These are phyloP conservation scores for Alternaria infectoria DNA, from an alignment of 2,329 filamentous ascomycete genomes.

Conservation along the genomic window DNA sequence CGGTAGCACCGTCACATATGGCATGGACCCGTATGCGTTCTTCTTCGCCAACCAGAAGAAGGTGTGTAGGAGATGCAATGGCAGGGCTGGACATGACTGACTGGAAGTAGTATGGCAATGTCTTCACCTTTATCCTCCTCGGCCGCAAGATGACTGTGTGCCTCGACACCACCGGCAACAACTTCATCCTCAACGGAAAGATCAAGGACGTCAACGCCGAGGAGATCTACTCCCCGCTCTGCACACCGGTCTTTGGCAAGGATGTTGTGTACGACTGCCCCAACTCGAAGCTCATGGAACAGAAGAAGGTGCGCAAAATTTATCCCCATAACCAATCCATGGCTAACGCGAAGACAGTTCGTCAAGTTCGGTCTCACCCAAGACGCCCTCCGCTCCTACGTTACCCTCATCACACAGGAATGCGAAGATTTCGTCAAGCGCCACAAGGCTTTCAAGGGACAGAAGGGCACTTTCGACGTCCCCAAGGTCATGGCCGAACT, in stretches of 20 bases:
- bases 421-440: slow-evolving; percentile 75
- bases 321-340: background rate
- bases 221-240: slow-evolving; percentile 83
- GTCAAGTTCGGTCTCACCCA: slow-evolving; percentile 82
- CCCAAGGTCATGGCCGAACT: slow-evolving; percentile 80
- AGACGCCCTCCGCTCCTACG: slow-evolving; percentile 76
- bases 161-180: slow-evolving; percentile 81
- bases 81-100: slow-evolving; percentile 26
- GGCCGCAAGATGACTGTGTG: slow-evolving; percentile 90
- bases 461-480: slow-evolving; percentile 73
- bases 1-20: slow-evolving; percentile 91
- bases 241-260: slow-evolving; percentile 75
- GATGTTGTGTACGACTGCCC: slow-evolving; percentile 92
- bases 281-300: slow-evolving; percentile 92
- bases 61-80: slow-evolving; percentile 55
- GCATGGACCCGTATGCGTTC: slow-evolving; percentile 91
- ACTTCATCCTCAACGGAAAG: slow-evolving; percentile 92
- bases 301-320: slow-evolving; percentile 75
- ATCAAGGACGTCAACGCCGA: slow-evolving; percentile 88
- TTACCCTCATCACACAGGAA: slow-evolving; percentile 78
- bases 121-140: slow-evolving; percentile 87
- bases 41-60: slow-evolving; percentile 76
- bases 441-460: slow-evolving; percentile 69
- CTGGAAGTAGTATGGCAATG: slow-evolving; percentile 73
- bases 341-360: slow-evolving; percentile 58